These are phyloP conservation scores for Nitzschia sp. DNA, from an alignment of 108 stramenopile genomes.

Conservation along the genomic window DNA sequence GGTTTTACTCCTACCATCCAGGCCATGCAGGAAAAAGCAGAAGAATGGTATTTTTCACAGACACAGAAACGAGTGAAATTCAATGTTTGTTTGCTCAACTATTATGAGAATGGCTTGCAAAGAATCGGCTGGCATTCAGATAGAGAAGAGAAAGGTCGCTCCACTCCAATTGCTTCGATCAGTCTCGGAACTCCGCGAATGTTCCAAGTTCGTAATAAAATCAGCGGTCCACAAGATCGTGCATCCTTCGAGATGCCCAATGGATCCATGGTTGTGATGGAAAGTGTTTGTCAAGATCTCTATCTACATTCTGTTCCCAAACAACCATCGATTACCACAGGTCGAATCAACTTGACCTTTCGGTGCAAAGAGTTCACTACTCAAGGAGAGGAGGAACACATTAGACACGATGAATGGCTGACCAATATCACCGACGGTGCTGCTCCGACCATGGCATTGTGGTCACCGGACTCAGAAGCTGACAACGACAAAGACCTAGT, in stretches of 20 bases:
- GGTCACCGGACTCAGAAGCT: slow-evolving; percentile 5
- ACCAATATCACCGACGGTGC: slow-evolving; percentile 33
- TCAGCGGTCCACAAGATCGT: slow-evolving; percentile 49
- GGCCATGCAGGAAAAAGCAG: slow-evolving; percentile 31
- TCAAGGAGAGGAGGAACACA: slow-evolving; percentile 54
- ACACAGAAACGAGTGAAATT: slow-evolving; percentile 36
- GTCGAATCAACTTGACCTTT: slow-evolving; percentile 72
- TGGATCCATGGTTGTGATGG: slow-evolving; percentile 61
- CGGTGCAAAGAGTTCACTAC: slow-evolving; percentile 59
- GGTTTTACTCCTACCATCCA: slow-evolving; percentile 31
- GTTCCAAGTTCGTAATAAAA: slow-evolving; percentile 58
- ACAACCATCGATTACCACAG: slow-evolving; percentile 41
- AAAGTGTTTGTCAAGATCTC: slow-evolving; percentile 55
- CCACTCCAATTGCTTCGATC: slow-evolving; percentile 67
- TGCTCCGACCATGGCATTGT: slow-evolving; percentile 3
- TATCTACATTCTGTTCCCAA: slow-evolving; percentile 65
- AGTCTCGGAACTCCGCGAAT: slow-evolving; percentile 56
- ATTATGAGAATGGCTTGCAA: slow-evolving; percentile 59
- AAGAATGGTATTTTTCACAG: slow-evolving; percentile 61
- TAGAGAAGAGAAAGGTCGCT: slow-evolving; percentile 65
- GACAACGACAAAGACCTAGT: slow-evolving; percentile 5
- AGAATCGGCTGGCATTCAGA: slow-evolving; percentile 78
- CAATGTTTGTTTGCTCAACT: slow-evolving; percentile 74
- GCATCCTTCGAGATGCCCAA: slow-evolving; percentile 39
- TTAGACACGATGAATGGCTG: slow-evolving; percentile 55